A percentile compares a stretch with the other conserved stretches of the same genome.
Conservation (phyloP, 2,329 filamentous ascomycete genomes). For the Geosmithia morbida region DNA sequence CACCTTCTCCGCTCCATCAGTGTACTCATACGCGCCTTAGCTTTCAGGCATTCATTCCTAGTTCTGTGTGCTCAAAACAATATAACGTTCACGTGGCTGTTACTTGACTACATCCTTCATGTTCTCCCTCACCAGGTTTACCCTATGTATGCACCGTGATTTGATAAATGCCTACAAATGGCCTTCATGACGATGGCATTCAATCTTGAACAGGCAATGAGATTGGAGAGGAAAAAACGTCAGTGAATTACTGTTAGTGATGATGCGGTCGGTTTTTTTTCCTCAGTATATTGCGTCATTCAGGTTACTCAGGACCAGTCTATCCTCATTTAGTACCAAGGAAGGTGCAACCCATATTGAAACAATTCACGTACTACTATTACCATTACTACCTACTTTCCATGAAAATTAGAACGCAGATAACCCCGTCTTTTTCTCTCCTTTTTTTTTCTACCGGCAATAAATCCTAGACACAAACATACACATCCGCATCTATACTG, state of each 20-base stretch:
- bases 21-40: no score
- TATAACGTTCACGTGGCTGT: no score
- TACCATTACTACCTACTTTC: neutral
- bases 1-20: no score
- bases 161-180: no score
- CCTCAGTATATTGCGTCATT: neutral
- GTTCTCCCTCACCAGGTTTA: no score
- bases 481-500: neutral
- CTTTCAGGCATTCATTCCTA: no score
- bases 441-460: neutral
- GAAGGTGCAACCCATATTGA: neutral
- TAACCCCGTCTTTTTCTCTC: neutral
- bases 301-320: neutral
- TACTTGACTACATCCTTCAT: no score
- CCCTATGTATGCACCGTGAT: no score
- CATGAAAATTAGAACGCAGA: neutral
- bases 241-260: neutral
- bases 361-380: neutral
- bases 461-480: neutral
- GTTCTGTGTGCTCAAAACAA: no score
- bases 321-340: neutral
- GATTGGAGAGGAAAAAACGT: neutral
- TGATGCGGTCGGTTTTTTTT: neutral
- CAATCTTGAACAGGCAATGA: no score
- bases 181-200: no score